Evolutionary conservation across 2,329 filamentous ascomycete genomes (phyloP).

Genomic region (Xylariaceae sp.): DNA sequence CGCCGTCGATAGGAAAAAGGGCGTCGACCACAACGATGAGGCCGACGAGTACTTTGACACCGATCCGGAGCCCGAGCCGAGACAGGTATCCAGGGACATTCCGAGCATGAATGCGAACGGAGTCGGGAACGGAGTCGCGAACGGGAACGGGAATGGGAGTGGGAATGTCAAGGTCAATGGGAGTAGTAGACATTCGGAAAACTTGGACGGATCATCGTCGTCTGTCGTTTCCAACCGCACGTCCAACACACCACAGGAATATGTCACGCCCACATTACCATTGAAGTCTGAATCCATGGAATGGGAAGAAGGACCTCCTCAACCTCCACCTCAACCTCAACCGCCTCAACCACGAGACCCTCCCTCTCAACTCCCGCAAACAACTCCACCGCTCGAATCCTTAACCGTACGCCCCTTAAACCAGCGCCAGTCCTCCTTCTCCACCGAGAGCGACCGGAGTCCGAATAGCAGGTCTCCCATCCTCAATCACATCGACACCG

Average conservation of each 20-base stretch:
- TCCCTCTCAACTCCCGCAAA: slow-evolving; percentile 20
- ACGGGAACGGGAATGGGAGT: too few species aligned
- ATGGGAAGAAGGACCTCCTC: slow-evolving; percentile 28
- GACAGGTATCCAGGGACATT: slow-evolving; percentile 15
- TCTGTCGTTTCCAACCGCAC: slow-evolving; percentile 22
- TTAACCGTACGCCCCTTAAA: slow-evolving; percentile 23
- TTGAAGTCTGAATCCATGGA: slow-evolving; percentile 30
- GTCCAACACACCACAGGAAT: slow-evolving; percentile 25
- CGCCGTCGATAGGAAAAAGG: slow-evolving; percentile 41
- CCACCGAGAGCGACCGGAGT: slow-evolving; percentile 37
- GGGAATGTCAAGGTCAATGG: too few species aligned
- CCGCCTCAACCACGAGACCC: background rate
- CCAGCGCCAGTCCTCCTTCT: slow-evolving; percentile 35
- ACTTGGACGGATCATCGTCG: slow-evolving; percentile 7
- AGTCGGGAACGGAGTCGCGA: too few species aligned
- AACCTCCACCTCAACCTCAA: slow-evolving; percentile 17
- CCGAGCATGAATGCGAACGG: too few species aligned
- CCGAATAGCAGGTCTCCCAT: slow-evolving; percentile 40
- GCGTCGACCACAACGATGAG: slow-evolving; percentile 34
- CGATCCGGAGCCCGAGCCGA: slow-evolving; percentile 29
- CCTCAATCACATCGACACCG: slow-evolving; percentile 45
- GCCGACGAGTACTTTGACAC: slow-evolving; percentile 35
- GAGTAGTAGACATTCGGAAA: background rate
- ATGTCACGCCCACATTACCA: slow-evolving; percentile 21
- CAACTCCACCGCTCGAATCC: slow-evolving; percentile 26